Percentiles rank a stretch among this genome's conserved stretches.
These are phyloP conservation scores for Dioszegia aurantiaca DNA, from an alignment of 768 basidiomycete genomes.

Conservation along the genomic window DNA sequence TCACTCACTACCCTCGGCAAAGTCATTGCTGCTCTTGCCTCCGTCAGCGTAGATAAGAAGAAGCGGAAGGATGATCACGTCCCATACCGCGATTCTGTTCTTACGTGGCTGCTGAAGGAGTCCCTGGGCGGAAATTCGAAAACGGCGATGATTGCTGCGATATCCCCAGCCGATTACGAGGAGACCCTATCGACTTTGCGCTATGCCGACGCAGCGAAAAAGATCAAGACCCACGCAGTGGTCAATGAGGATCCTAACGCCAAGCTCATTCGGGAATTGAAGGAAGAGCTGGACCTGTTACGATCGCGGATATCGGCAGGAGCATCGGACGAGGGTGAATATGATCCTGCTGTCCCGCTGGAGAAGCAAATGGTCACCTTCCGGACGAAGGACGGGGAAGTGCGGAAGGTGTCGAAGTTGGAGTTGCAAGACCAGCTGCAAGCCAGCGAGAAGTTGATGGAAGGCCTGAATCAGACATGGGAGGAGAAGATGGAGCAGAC, in stretches of 20 bases:
- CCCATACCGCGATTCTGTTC: slow-evolving; percentile 94
- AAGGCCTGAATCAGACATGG: slow-evolving; percentile 91
- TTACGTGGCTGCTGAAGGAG: slow-evolving; percentile 98
- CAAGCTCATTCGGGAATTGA: slow-evolving; percentile 93
- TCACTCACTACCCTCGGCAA: slow-evolving; percentile 96
- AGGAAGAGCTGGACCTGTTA: slow-evolving; percentile 92
- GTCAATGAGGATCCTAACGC: slow-evolving; percentile 99
- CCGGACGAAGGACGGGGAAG: slow-evolving; percentile 83
- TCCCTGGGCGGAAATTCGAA: slow-evolving; percentile 72
- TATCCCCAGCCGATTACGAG: slow-evolving; percentile 66
- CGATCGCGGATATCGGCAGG: slow-evolving; percentile 60
- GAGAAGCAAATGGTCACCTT: slow-evolving; percentile 95
- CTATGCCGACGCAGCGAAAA: slow-evolving; percentile 97
- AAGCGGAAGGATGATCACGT: slow-evolving; percentile 87
- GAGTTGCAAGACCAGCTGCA: slow-evolving; percentile 91
- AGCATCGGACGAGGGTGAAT: slow-evolving; percentile 62
- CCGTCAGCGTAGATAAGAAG: slow-evolving; percentile 66
- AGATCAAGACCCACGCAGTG: slow-evolving; percentile 99
- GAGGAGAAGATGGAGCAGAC: slow-evolving; percentile 78
- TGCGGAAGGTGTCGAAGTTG: slow-evolving; percentile 94
- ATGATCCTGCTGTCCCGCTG: slow-evolving; percentile 82
- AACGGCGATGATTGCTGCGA: slow-evolving; percentile 99
- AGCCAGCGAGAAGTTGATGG: slow-evolving; percentile 79
- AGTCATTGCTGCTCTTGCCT: slow-evolving; percentile 86
- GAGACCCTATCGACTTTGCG: slow-evolving; percentile 91